A percentile compares a stretch with the other conserved stretches of the same genome.
phyloP scores from a whole-genome alignment of 129 eudicot genomes.

The Solidago caesia region DNA sequence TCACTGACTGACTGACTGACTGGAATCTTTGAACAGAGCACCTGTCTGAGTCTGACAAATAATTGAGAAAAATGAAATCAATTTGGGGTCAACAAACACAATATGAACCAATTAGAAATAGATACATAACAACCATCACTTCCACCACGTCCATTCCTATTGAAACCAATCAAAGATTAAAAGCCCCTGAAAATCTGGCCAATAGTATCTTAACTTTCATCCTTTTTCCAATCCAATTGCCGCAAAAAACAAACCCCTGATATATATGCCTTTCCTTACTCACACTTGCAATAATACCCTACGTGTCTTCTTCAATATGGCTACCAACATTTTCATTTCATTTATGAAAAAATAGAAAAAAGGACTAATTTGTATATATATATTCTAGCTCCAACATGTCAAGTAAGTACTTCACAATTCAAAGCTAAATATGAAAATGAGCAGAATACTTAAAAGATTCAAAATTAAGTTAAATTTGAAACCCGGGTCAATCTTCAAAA shows the following conservation, averaged over 20 bases:
- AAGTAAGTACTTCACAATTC: too few relatives aligned
- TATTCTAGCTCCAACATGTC: too few relatives aligned
- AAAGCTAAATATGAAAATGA: too few relatives aligned
- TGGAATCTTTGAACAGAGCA: constrained; percentile 31
- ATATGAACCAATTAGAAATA: constrained; percentile 27
- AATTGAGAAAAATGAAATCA: constrained; percentile 32
- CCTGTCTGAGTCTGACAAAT: constrained; percentile 29
- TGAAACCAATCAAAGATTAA: constrained; percentile 38
- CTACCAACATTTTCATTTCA: constrained; percentile 2
- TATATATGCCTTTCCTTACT: constrained; percentile 1
- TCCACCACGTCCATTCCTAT: constrained; percentile 26
- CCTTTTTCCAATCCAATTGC: constrained; percentile 27
- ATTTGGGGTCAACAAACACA: constrained; percentile 31
- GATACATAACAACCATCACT: constrained; percentile 32
- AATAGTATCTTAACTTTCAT: constrained; percentile 25
- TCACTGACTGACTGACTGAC: constrained; percentile 30
- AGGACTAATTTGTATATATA: not conserved
- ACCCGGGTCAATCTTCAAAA: too few relatives aligned
- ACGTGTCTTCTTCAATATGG: constrained; percentile 13
- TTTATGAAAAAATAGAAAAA: not conserved
- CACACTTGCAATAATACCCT: constrained; percentile 10
- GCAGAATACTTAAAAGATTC: too few relatives aligned
- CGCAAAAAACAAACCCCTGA: constrained; percentile 24
- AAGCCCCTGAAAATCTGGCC: constrained; percentile 36
- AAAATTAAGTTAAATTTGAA: too few relatives aligned